phyloP scores from a whole-genome alignment of 257 asterid species.

The Paraleonurus japonicus region DNA sequence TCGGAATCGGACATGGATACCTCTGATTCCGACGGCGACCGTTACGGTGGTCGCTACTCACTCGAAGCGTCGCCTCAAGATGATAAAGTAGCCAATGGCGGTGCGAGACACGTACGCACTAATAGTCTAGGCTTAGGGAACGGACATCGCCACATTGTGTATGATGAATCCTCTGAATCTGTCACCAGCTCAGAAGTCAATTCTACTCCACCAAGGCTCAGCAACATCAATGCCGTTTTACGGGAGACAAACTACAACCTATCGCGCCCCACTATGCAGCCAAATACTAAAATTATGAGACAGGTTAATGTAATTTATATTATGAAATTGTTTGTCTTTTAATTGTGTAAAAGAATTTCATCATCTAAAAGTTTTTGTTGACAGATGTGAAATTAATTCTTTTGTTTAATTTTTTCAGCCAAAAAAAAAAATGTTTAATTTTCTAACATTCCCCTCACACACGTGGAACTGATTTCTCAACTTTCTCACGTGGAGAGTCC shows the following conservation, averaged over 20 bases:
- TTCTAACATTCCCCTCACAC: too few species aligned
- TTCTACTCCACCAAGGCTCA: conserved; percentile 25
- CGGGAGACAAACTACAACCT: conserved; percentile 15
- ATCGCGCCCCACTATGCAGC: conserved; percentile 13
- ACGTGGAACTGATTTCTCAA: too few species aligned
- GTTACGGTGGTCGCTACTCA: conserved; percentile 37
- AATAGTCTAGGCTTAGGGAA: not conserved
- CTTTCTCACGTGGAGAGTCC: too few species aligned
- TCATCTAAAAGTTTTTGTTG: too few species aligned
- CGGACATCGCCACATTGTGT: conserved; percentile 27
- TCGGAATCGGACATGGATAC: conserved; percentile 74
- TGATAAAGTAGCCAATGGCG: conserved; percentile 44
- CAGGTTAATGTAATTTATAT: conserved; percentile 16
- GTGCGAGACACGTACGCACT: conserved; percentile 9
- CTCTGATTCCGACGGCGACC: conserved; percentile 60
- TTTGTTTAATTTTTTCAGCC: too few species aligned
- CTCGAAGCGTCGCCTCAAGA: conserved; percentile 82
- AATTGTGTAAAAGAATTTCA: too few species aligned
- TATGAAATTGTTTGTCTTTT: not conserved
- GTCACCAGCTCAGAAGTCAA: conserved; percentile 50
- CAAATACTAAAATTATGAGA: not conserved
- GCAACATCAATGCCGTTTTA: conserved; percentile 20
- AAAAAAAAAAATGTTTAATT: too few species aligned
- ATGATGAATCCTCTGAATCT: conserved; percentile 45
- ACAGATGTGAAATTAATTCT: too few species aligned